Evolutionary conservation across 768 basidiomycete genomes (phyloP).

Genomic region (Mycena metata): DNA sequence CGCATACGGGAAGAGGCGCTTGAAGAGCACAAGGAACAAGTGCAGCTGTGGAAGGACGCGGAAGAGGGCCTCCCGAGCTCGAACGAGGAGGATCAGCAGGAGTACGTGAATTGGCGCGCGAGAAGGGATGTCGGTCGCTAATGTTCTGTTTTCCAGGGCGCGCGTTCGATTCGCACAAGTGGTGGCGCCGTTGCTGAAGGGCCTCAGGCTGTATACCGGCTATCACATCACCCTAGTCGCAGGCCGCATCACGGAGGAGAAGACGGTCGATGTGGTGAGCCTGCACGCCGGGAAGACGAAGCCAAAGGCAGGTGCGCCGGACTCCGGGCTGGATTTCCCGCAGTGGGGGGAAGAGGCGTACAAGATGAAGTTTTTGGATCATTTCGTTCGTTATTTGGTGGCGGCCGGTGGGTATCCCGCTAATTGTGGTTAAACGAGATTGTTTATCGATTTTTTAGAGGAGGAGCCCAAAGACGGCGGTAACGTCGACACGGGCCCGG

Average conservation of each 20-base stretch:
- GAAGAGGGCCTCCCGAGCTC: constrained; percentile 1
- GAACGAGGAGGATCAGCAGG: neutral
- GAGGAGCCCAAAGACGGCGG: no score
- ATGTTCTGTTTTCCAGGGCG: neutral
- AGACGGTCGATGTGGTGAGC: neutral
- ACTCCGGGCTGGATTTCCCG: no score
- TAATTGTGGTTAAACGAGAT: no score
- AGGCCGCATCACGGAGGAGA: neutral
- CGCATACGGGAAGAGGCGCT: neutral
- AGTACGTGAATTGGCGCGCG: no score
- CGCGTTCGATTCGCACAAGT: neutral
- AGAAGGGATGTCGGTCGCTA: no score
- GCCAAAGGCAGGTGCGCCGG: no score
- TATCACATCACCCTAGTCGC: constrained; percentile 4
- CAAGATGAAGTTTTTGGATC: no score
- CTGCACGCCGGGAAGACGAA: constrained; percentile 7
- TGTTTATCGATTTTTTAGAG: no score
- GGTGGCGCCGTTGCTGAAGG: neutral
- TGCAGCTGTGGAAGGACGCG: neutral
- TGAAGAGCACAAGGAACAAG: neutral
- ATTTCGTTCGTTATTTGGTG: no score
- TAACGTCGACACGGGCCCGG: no score
- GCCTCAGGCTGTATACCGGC: neutral
- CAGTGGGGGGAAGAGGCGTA: no score
- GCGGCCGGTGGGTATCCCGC: no score